A percentile compares a stretch with the other conserved stretches of the same genome.
Evolutionary conservation across 495 filamentous ascomycete genomes (phyloP).

Genomic region (Penicillium paradoxum): DNA sequence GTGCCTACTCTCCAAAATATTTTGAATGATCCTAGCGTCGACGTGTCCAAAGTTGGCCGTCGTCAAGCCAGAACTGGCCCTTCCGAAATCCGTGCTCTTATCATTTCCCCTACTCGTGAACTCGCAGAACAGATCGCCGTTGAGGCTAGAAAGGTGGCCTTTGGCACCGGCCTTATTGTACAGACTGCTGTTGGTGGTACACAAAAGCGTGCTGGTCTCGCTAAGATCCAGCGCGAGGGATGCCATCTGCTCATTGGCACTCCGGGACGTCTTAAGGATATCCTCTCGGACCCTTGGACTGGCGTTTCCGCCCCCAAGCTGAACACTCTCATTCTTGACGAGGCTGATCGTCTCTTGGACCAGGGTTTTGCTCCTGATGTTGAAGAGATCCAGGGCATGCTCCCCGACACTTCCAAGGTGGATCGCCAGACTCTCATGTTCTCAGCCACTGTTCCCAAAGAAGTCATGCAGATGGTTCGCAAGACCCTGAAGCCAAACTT

Average conservation of each 20-base stretch:
- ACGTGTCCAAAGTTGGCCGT: conserved; percentile 27
- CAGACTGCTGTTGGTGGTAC: conserved; percentile 90
- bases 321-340: conserved; percentile 81
- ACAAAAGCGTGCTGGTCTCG: conserved; percentile 59
- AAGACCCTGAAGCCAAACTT: conserved; percentile 66
- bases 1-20: conserved; percentile 71
- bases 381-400: conserved; percentile 55
- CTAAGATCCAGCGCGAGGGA: conserved; percentile 60
- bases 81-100: conserved; percentile 76
- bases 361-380: conserved; percentile 83
- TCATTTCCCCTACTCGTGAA: conserved; percentile 93
- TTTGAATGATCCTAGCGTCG: conserved; percentile 50
- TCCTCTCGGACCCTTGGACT: conserved; percentile 63
- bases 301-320: conserved; percentile 69
- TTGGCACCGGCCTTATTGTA: conserved; percentile 63
- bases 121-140: conserved; percentile 89
- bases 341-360: conserved; percentile 90
- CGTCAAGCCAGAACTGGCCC: conserved; percentile 17
- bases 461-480: conserved; percentile 75
- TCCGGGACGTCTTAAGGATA: conserved; percentile 81
- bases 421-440: conserved; percentile 88
- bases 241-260: conserved; percentile 91
- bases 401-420: conserved; percentile 57
- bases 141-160: conserved; percentile 70
- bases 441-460: conserved; percentile 83